These are phyloP conservation scores for Chrysopogon serrulatus DNA, from an alignment of 176 grass and related monocot species.

Conservation along the genomic window DNA sequence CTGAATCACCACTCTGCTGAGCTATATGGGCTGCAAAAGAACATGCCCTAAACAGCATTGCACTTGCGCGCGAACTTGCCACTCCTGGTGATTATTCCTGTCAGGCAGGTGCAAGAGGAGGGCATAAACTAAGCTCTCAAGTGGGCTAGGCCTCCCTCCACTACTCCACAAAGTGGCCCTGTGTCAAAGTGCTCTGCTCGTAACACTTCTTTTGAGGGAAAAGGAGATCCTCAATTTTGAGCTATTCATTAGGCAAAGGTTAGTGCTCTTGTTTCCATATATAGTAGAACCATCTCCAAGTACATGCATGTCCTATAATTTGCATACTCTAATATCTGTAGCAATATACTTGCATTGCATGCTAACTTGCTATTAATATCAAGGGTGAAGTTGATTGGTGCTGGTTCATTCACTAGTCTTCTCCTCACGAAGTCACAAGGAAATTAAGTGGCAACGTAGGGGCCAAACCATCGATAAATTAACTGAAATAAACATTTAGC, in stretches of 20 bases:
- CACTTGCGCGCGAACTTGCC: slow-evolving; percentile 39
- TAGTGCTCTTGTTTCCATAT: slow-evolving; percentile 31
- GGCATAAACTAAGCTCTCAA: slow-evolving; percentile 27
- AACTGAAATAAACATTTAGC: background rate
- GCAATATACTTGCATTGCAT: background rate
- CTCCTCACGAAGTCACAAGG: background rate
- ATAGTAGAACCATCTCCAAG: slow-evolving; percentile 25
- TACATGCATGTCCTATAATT: slow-evolving; percentile 13
- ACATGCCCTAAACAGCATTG: slow-evolving; percentile 30
- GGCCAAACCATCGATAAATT: background rate
- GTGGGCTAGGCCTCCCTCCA: slow-evolving; percentile 34
- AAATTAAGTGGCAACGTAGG: background rate
- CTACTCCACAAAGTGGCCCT: slow-evolving; percentile 40
- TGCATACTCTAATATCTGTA: background rate
- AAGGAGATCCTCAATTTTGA: slow-evolving; percentile 41
- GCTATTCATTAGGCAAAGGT: slow-evolving; percentile 40
- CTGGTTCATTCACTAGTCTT: background rate
- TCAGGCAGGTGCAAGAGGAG: slow-evolving; percentile 23
- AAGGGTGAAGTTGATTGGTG: background rate
- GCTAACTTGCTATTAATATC: background rate
- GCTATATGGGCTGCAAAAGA: slow-evolving; percentile 40
- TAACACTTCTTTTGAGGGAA: slow-evolving; percentile 32
- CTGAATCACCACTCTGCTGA: slow-evolving; percentile 22
- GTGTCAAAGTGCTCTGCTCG: slow-evolving; percentile 8
- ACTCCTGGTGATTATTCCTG: slow-evolving; percentile 46